Percentiles rank a stretch among this genome's conserved stretches.
These are phyloP conservation scores for Persicaria maculosa DNA, from an alignment of 148 eudicot species.

Conservation along the genomic window DNA sequence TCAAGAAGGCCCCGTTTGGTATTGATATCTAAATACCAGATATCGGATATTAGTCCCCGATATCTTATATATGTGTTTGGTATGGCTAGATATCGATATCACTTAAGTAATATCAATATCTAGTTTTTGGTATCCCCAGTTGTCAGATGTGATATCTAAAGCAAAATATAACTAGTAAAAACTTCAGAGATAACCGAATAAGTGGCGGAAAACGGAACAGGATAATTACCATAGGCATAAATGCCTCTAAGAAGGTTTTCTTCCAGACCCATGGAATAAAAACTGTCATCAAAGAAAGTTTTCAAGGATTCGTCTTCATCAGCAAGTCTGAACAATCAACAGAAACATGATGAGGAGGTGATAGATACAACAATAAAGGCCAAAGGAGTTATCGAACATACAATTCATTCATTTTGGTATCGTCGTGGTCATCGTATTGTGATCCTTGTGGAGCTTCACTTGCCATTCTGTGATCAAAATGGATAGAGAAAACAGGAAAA, in stretches of 20 bases:
- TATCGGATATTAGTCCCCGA: too few relatives aligned
- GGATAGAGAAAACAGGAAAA: not conserved
- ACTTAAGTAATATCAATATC: too few relatives aligned
- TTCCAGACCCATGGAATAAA: constrained; percentile 37
- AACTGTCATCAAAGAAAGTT: constrained; percentile 28
- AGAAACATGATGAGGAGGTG: not conserved
- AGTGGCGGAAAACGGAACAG: not conserved
- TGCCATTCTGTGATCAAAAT: constrained; percentile 18
- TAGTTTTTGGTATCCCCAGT: too few relatives aligned
- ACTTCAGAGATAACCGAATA: not conserved
- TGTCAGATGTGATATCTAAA: too few relatives aligned
- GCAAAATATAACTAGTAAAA: not conserved
- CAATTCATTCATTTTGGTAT: constrained; percentile 26
- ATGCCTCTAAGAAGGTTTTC: constrained; percentile 42
- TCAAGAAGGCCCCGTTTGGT: too few relatives aligned
- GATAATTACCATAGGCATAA: constrained; percentile 31
- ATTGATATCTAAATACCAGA: too few relatives aligned
- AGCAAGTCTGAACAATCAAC: constrained; percentile 19
- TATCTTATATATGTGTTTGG: too few relatives aligned
- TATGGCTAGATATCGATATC: too few relatives aligned
- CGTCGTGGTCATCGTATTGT: constrained; percentile 24
- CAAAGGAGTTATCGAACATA: not conserved
- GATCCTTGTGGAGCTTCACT: constrained; percentile 25
- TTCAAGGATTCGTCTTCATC: constrained; percentile 25
- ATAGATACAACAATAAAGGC: too few relatives aligned